Evolutionary conservation across 2,329 filamentous ascomycete species (phyloP).

Genomic region (Blastomyces silverae): DNA sequence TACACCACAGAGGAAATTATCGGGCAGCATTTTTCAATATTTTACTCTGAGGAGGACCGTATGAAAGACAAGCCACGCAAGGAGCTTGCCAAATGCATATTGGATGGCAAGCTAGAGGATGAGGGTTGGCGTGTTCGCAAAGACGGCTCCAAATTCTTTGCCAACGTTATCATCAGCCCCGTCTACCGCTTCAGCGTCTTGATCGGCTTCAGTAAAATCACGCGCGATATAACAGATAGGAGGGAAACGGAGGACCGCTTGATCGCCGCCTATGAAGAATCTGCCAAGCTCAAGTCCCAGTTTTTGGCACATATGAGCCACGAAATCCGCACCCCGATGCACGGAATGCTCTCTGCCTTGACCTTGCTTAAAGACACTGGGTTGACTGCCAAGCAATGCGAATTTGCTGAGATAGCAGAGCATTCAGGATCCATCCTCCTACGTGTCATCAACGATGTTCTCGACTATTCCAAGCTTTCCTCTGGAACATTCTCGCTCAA

Average conservation of each 20-base stretch:
- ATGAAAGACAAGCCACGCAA: constrained; percentile 45
- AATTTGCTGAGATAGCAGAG: constrained; percentile 52
- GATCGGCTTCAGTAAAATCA: constrained; percentile 55
- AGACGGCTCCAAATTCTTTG: constrained; percentile 55
- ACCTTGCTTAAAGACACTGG: constrained; percentile 51
- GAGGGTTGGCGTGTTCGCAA: constrained; percentile 55
- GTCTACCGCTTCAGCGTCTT: constrained; percentile 49
- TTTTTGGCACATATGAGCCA: constrained; percentile 60
- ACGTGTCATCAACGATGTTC: constrained; percentile 58
- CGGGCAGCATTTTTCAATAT: constrained; percentile 53
- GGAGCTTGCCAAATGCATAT: constrained; percentile 49
- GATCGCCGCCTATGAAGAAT: constrained; percentile 54
- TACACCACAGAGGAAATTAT: constrained; percentile 51
- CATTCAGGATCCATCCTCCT: constrained; percentile 54
- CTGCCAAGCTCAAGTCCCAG: constrained; percentile 56
- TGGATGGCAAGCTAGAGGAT: constrained; percentile 52
- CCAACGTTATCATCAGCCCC: constrained; percentile 54
- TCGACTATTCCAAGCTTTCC: constrained; percentile 60
- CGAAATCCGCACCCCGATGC: constrained; percentile 59
- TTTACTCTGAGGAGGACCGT: constrained; percentile 50
- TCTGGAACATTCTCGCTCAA: constrained; percentile 55
- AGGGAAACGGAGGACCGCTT: constrained; percentile 50
- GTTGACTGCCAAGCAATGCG: constrained; percentile 50
- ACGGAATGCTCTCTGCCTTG: constrained; percentile 56
- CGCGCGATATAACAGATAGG: constrained; percentile 52